A percentile compares a stretch with the other conserved stretches of the same genome.
phyloP scores from a whole-genome alignment of 352 stramenopile species.

The Globisporangium yorkense region DNA sequence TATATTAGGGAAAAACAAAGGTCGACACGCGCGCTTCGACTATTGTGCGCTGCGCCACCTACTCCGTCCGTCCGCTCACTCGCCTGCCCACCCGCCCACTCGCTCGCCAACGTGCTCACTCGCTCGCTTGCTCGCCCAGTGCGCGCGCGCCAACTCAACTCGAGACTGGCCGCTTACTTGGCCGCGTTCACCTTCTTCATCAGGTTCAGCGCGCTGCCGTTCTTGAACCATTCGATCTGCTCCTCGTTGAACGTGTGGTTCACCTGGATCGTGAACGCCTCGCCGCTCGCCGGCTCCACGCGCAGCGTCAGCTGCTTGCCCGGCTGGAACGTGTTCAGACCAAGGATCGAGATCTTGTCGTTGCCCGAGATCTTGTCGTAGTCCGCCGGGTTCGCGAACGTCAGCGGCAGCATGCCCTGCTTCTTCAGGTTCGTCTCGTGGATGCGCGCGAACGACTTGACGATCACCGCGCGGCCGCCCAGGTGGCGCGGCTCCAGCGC shows the following conservation, averaged over 20 bases:
- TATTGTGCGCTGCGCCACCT: constrained; percentile 9
- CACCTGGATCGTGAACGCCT: constrained; percentile 84
- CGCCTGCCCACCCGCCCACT: not conserved
- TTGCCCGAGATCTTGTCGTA: constrained; percentile 91
- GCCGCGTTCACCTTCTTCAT: constrained; percentile 90
- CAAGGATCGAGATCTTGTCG: constrained; percentile 90
- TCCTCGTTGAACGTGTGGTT: constrained; percentile 95
- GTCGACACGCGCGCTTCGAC: constrained; percentile 3
- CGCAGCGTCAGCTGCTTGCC: constrained; percentile 84
- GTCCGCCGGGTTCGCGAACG: constrained; percentile 89
- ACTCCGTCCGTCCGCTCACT: constrained; percentile 5
- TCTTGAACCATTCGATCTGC: constrained; percentile 95
- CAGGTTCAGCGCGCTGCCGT: constrained; percentile 91
- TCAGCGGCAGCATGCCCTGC: constrained; percentile 92
- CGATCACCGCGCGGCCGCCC: constrained; percentile 86
- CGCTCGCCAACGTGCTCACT: not conserved
- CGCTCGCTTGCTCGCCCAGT: not conserved
- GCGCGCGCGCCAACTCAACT: not conserved
- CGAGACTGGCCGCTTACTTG: constrained; percentile 8
- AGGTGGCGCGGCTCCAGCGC: constrained; percentile 90
- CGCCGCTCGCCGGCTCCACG: constrained; percentile 62
- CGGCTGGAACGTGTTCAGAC: constrained; percentile 77
- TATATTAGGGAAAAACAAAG: constrained; percentile 16
- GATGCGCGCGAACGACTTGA: constrained; percentile 93
- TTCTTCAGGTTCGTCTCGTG: constrained; percentile 96